Evolutionary conservation across 2,329 filamentous ascomycete genomes (phyloP).

Genomic region (Fusarium sp.): DNA sequence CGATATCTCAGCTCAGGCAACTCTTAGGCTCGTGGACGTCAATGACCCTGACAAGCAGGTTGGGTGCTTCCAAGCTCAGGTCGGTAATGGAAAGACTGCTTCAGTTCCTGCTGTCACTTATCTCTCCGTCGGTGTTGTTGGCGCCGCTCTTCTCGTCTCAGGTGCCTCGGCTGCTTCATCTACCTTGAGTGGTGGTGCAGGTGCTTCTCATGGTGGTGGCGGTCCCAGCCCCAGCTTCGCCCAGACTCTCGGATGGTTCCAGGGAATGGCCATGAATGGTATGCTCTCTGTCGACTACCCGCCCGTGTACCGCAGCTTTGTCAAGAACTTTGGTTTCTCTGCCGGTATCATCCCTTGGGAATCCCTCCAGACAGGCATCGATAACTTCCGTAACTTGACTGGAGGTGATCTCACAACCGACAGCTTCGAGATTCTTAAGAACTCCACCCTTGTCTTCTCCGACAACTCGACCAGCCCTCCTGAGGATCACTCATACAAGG

Average conservation of each 20-base stretch:
- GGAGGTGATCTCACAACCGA: constrained; percentile 90
- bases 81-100: constrained; percentile 90
- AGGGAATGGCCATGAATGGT: constrained; percentile 93
- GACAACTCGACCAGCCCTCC: constrained; percentile 68
- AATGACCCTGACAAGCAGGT: constrained; percentile 72
- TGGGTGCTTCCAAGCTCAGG: constrained; percentile 85
- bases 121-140: constrained; percentile 86
- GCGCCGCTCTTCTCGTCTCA: constrained; percentile 82
- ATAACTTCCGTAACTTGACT: constrained; percentile 83
- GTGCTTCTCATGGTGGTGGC: constrained; percentile 69
- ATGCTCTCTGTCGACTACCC: constrained; percentile 96
- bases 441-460: constrained; percentile 80
- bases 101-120: constrained; percentile 84
- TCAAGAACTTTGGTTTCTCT: constrained; percentile 94
- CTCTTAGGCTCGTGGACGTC: constrained; percentile 78
- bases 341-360: constrained; percentile 87
- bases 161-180: constrained; percentile 79
- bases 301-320: constrained; percentile 87
- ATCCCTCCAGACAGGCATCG: constrained; percentile 85
- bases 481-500: constrained; percentile 58
- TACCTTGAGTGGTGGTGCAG: constrained; percentile 67
- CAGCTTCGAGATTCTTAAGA: constrained; percentile 81
- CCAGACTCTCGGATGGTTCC: constrained; percentile 91
- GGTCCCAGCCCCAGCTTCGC: constrained; percentile 86
- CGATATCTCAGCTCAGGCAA: constrained; percentile 89